Percentiles rank a stretch among this genome's conserved stretches.
phyloP scores from a whole-genome alignment of 78 protist genomes.

The Dictyostelium capitatum region DNA sequence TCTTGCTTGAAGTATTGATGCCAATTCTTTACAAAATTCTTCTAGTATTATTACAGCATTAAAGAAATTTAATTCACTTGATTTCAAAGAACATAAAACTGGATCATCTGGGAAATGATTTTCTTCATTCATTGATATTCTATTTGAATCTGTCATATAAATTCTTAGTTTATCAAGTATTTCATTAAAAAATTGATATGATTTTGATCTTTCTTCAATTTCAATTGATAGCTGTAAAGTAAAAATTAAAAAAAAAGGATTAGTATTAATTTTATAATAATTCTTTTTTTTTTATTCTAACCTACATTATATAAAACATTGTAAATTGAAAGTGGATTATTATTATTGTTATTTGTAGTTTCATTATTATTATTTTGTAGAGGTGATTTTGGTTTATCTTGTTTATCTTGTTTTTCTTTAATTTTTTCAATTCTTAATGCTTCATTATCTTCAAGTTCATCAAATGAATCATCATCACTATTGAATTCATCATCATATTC shows the following conservation, averaged over 20 bases:
- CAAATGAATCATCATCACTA: background rate
- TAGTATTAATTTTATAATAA: background rate
- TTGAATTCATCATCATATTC: background rate
- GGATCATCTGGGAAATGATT: constrained; percentile 32
- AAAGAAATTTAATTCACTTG: constrained; percentile 27
- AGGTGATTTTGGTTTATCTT: background rate
- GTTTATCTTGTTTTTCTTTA: background rate
- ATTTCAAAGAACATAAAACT: constrained; percentile 3
- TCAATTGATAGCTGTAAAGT: constrained; percentile 26
- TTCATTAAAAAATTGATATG: constrained; percentile 35
- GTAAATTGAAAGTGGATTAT: constrained; percentile 40
- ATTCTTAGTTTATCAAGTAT: constrained; percentile 43
- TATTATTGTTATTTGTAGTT: background rate
- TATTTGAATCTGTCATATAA: constrained; percentile 50
- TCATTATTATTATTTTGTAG: background rate
- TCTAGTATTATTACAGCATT: constrained; percentile 55
- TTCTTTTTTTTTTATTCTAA: too few species aligned
- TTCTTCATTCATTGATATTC: constrained; percentile 2
- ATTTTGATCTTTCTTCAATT: constrained; percentile 66
- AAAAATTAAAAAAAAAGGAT: background rate
- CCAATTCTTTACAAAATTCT: constrained; percentile 79
- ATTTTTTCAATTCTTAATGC: background rate
- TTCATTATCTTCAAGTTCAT: background rate
- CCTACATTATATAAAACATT: constrained; percentile 40
- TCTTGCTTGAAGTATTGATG: constrained; percentile 70